A percentile compares a stretch with the other conserved stretches of the same genome.
phyloP scores from a whole-genome alignment of 2,329 filamentous ascomycete genomes.

The Botrytis aclada region DNA sequence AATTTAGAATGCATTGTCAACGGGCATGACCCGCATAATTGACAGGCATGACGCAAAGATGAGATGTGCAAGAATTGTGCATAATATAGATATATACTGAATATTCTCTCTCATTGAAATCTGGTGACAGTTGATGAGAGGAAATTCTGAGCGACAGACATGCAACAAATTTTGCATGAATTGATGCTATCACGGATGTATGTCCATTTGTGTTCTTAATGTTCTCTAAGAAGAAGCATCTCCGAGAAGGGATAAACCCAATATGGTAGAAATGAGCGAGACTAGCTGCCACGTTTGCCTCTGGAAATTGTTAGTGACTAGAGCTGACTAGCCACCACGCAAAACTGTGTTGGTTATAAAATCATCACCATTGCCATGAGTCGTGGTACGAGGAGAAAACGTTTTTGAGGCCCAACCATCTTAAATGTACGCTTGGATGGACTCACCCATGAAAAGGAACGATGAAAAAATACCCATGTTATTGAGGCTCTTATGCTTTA shows the following conservation, averaged over 20 bases:
- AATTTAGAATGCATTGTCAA: not conserved
- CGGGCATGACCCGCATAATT: not conserved
- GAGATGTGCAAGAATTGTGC: conserved; percentile 1
- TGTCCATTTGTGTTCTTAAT: not conserved
- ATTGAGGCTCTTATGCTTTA: not conserved
- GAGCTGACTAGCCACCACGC: not conserved
- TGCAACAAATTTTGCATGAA: not conserved
- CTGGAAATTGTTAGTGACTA: not conserved
- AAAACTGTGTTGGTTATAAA: not conserved
- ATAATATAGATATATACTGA: not conserved
- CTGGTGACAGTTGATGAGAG: not conserved
- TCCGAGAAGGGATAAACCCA: not conserved
- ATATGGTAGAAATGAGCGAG: conserved; percentile 1
- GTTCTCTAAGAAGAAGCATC: not conserved
- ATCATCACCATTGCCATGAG: not conserved
- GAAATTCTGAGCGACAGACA: not conserved
- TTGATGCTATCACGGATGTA: not conserved
- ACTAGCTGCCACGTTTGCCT: not conserved
- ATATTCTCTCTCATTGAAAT: not conserved
- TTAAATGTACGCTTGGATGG: not conserved
- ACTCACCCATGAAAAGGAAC: not conserved
- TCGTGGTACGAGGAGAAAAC: not conserved
- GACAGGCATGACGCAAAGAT: not conserved
- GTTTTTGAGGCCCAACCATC: not conserved
- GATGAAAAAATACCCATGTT: not conserved